Evolutionary conservation across 176 grass and related monocot genomes (phyloP), one percentile per base, ranked within the genome.

Genomic region (Avena atlantica): DNA sequence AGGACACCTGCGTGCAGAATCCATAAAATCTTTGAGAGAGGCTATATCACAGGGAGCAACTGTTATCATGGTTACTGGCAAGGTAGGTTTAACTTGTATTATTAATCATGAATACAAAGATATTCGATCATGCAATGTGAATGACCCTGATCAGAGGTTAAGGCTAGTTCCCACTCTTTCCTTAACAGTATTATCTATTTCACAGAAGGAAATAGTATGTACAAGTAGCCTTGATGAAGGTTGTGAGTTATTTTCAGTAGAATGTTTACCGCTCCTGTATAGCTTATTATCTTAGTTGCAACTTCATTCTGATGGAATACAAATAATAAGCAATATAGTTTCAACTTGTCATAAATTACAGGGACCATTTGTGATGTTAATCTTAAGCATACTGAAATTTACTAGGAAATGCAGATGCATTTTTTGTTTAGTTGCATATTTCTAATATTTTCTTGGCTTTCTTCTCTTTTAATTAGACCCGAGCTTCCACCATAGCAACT

Each of bases 11-110:
- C 86, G 23, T 89, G 69, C 81, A 82, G 74, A 75, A 27, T 83
- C 88, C 80, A 71, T 89, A 19, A 87, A 92, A 90, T 82, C 76
- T 85, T 89, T 98, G 79, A 92, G 84, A 86, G 88, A 88, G 83
- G 90, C 90, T 85, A 37, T 87, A 85, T 86, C 85, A 83, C 88
- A 19, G 78, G 93, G 83, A 89, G 87, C 70, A 81, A 92, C 87
- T 8, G 78, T 98, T 88, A 93, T 92, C 40, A 82, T 94, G 87
- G 83, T 92, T 89, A 94, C 89, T 83, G 92, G 92, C 88, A 96
- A 94, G 93, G 96, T 98, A 71, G 15, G 78, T 65, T 60, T 80
- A 12, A 82, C 72, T 76, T 60, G 71, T 14, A 73, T 84, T 75
- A 63, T 45, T 47, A 31, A 63, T 47, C 29, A 72, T 86, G 52